Percentiles rank a stretch among this genome's conserved stretches.
These are phyloP conservation scores for Gaeumannomyces sp. DNA, from an alignment of 2,329 filamentous ascomycete genomes.

Conservation along the genomic window DNA sequence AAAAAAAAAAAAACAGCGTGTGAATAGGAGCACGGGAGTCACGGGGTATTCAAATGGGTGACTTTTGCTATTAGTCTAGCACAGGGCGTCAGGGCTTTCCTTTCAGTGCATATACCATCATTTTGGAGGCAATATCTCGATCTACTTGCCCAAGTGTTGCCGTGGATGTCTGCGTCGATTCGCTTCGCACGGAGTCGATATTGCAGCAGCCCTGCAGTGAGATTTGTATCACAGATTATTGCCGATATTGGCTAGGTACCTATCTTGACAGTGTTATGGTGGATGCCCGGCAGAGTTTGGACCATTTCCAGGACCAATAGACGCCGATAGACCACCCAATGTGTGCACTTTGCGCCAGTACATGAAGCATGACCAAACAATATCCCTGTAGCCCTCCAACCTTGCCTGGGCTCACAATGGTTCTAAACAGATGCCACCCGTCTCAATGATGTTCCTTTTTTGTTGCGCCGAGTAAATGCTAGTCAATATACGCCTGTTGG, in stretches of 20 bases:
- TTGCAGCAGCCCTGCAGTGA: background rate
- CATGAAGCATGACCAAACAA: background rate
- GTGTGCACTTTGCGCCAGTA: background rate
- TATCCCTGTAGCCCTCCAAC: background rate
- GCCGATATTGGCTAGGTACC: background rate
- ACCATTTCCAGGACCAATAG: background rate
- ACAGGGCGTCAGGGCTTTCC: background rate
- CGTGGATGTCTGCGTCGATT: background rate
- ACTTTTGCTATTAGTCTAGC: background rate
- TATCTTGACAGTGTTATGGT: background rate
- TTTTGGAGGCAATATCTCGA: background rate
- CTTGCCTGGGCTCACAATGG: background rate
- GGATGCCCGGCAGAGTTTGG: no score
- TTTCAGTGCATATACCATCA: background rate
- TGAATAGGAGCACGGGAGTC: slow-evolving; percentile 1
- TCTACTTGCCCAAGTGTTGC: background rate
- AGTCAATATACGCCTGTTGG: background rate
- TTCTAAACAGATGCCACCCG: background rate
- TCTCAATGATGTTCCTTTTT: background rate
- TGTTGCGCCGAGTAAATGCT: background rate
- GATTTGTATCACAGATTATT: background rate
- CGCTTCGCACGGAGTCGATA: background rate
- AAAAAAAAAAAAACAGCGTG: background rate
- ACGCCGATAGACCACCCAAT: background rate
- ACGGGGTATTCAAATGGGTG: background rate